Percentiles rank a stretch among this genome's conserved stretches.
Conservation (phyloP, 805 yeast genomes). For the Candida endomychidarum region DNA sequence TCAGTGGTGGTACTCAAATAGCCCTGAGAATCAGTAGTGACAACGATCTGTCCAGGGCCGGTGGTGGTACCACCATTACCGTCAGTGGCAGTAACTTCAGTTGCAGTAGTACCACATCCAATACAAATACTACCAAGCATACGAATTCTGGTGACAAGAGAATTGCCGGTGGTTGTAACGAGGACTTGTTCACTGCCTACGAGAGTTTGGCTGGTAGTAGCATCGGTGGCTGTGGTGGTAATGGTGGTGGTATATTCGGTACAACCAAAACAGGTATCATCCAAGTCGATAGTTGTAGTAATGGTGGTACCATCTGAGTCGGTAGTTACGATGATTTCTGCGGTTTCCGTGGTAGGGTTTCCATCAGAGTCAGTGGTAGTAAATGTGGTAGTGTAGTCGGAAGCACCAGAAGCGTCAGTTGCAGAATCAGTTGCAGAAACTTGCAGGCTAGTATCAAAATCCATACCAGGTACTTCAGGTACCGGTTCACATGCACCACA, state of each 20-base stretch:
- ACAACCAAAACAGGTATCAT: slow-evolving; percentile 10
- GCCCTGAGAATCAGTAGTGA: too few relatives aligned
- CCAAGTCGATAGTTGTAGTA: slow-evolving; percentile 21
- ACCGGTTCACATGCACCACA: slow-evolving; percentile 16
- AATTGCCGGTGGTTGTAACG: background rate
- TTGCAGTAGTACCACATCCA: background rate
- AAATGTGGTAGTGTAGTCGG: slow-evolving; percentile 17
- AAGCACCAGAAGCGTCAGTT: slow-evolving; percentile 12
- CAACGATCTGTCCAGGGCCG: too few relatives aligned
- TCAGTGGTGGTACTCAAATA: slow-evolving; percentile 12
- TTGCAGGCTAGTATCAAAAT: background rate
- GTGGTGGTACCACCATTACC: too few relatives aligned
- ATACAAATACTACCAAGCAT: background rate
- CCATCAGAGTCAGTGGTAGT: slow-evolving; percentile 13
- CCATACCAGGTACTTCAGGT: slow-evolving; percentile 16
- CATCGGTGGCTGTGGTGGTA: slow-evolving; percentile 12
- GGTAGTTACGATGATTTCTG: slow-evolving; percentile 15
- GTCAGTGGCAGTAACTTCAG: slow-evolving; percentile 2
- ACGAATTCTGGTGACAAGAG: background rate
- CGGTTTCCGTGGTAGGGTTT: slow-evolving; percentile 1
- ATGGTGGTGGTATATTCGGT: slow-evolving; percentile 14
- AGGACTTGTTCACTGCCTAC: background rate
- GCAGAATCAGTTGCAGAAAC: slow-evolving; percentile 16
- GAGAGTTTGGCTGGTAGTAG: background rate
- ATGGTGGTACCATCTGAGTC: slow-evolving; percentile 10